phyloP scores from a whole-genome alignment of 306 rosid species.

The Quercus alba region DNA sequence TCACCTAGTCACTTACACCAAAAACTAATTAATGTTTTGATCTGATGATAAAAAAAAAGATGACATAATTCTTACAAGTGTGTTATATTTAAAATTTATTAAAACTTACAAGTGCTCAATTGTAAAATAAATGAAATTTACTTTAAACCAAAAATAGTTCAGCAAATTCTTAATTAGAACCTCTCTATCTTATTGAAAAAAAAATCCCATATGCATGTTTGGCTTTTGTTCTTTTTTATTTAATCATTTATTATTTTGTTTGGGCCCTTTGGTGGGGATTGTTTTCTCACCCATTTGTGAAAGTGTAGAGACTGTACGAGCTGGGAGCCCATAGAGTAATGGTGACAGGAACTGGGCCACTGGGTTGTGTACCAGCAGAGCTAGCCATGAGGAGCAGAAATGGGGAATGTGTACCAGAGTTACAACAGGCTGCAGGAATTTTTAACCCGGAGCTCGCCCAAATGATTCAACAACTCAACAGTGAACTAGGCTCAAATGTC shows the following conservation, averaged over 20 bases:
- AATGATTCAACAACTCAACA: slow-evolving; percentile 36
- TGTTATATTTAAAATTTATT: neutral
- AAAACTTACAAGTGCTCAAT: no score
- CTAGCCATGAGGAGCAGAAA: slow-evolving; percentile 43
- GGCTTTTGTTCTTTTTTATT: neutral
- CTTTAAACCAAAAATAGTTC: no score
- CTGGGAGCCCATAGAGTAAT: slow-evolving; percentile 56
- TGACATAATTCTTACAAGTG: no score
- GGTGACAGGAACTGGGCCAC: slow-evolving; percentile 55
- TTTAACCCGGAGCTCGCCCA: slow-evolving; percentile 35
- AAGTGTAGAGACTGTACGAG: slow-evolving; percentile 30
- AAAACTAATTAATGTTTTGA: no score
- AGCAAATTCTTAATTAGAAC: no score
- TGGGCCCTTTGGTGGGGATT: neutral
- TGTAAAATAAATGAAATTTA: no score
- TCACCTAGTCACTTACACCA: no score
- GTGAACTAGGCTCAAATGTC: slow-evolving; percentile 27
- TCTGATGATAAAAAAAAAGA: no score
- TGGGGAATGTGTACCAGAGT: slow-evolving; percentile 42
- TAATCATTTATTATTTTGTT: neutral
- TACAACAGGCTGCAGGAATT: slow-evolving; percentile 36
- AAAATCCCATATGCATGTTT: neutral
- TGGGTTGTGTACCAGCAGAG: slow-evolving; percentile 49
- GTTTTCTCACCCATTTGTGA: neutral
- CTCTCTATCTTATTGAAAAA: no score